Evolutionary conservation across 306 rosid species (phyloP).

Genomic region (Lablab purpureus): DNA sequence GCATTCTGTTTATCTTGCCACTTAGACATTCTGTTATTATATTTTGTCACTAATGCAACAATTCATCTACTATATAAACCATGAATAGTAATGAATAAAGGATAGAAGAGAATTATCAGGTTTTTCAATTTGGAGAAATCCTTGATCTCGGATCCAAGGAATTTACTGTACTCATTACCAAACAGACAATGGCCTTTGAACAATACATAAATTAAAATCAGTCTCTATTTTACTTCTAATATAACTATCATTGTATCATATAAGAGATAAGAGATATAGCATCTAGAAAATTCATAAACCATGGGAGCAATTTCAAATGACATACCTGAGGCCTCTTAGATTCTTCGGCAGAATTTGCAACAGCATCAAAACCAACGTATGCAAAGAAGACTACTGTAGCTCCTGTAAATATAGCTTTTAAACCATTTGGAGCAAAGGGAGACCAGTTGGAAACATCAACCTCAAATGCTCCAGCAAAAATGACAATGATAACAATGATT

Average conservation of each 20-base stretch:
- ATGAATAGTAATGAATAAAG: too few species aligned
- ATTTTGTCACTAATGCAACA: too few species aligned
- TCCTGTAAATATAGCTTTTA: slow-evolving; percentile 75
- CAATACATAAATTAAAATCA: slow-evolving; percentile 8
- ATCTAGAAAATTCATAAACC: slow-evolving; percentile 41
- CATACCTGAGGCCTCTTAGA: slow-evolving; percentile 90
- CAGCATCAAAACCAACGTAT: slow-evolving; percentile 98
- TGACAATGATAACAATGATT: slow-evolving; percentile 76
- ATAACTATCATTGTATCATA: slow-evolving; percentile 18
- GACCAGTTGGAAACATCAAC: slow-evolving; percentile 96
- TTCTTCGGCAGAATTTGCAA: slow-evolving; percentile 99
- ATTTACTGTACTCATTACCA: too few species aligned
- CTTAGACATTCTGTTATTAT: too few species aligned
- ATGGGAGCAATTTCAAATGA: slow-evolving; percentile 41
- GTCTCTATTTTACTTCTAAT: slow-evolving; percentile 19
- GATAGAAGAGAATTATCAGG: too few species aligned
- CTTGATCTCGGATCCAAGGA: too few species aligned
- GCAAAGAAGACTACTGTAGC: slow-evolving; percentile 98
- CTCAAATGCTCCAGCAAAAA: slow-evolving; percentile 85
- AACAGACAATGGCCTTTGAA: slow-evolving; percentile 14
- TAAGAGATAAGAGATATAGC: slow-evolving; percentile 20
- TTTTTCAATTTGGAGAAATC: too few species aligned
- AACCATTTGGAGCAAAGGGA: slow-evolving; percentile 93
- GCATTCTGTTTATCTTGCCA: too few species aligned
- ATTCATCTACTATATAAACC: too few species aligned